Evolutionary conservation across 1,284 basidiomycete genomes (phyloP).

Genomic region (Malassezia japonica): DNA sequence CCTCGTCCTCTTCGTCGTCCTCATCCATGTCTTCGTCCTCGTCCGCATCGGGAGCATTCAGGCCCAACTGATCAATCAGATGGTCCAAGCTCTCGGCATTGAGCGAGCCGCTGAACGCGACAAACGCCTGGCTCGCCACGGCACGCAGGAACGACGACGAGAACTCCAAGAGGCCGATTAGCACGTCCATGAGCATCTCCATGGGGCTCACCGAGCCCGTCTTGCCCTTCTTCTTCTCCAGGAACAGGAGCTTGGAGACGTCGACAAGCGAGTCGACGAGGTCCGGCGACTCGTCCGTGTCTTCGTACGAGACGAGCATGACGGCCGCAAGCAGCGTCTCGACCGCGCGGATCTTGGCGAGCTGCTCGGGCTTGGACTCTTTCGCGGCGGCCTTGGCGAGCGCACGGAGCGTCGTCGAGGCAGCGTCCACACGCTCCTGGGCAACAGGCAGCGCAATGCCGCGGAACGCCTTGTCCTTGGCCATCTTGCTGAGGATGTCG

Average conservation of each 20-base stretch:
- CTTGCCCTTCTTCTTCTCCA: constrained; percentile 45
- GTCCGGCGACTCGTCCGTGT: constrained; percentile 48
- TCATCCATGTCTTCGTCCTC: constrained; percentile 20
- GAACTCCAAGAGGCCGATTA: constrained; percentile 79
- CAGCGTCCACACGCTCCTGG: constrained; percentile 24
- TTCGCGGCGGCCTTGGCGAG: constrained; percentile 24
- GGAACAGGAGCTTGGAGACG: constrained; percentile 33
- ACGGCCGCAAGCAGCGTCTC: constrained; percentile 29
- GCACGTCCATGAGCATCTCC: constrained; percentile 73
- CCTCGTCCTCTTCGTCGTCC: constrained; percentile 18
- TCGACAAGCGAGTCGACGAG: constrained; percentile 39
- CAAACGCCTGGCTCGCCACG: constrained; percentile 72
- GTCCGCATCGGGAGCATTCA: constrained; percentile 11
- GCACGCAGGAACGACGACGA: constrained; percentile 72
- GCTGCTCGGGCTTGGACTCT: constrained; percentile 11
- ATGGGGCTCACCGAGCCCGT: constrained; percentile 58
- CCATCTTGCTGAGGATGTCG: constrained; percentile 56
- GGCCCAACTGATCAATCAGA: constrained; percentile 55
- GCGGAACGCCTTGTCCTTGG: constrained; percentile 59
- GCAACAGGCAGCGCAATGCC: constrained; percentile 16
- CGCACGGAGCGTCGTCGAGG: constrained; percentile 20
- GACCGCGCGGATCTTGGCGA: constrained; percentile 26
- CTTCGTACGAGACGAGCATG: constrained; percentile 50
- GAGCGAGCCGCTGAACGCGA: constrained; percentile 62
- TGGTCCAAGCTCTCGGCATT: constrained; percentile 69